Percentiles rank a stretch among this genome's conserved stretches.
Evolutionary conservation across 169 alveolate species (phyloP).

Genomic region (Plasmodium billcollinsi): DNA sequence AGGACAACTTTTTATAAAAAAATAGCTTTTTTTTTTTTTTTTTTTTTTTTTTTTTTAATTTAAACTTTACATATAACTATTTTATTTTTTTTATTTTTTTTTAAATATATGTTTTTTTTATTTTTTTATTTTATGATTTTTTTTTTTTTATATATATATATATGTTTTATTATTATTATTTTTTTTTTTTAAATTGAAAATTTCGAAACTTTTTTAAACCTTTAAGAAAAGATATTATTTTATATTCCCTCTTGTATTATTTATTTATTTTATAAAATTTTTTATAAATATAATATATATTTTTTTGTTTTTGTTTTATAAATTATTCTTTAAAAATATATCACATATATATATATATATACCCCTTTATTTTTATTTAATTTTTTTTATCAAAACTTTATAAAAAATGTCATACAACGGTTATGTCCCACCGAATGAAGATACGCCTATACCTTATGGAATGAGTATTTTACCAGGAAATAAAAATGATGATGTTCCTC

Average conservation of each 20-base stretch:
- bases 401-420: conserved; percentile 56
- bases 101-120: no score
- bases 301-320: not conserved
- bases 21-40: no score
- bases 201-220: no score
- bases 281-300: not conserved
- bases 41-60: no score
- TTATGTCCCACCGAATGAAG: conserved; percentile 52
- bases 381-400: conserved; percentile 11
- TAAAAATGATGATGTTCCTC: conserved; percentile 30
- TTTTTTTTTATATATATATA: no score
- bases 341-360: not conserved
- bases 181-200: no score
- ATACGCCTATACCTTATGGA: conserved; percentile 53
- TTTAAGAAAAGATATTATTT: no score
- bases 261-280: not conserved
- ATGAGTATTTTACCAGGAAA: conserved; percentile 59
- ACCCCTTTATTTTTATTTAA: not conserved
- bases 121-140: no score
- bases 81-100: no score
- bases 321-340: conserved; percentile 13
- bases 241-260: not conserved
- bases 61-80: no score
- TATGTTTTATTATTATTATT: no score
- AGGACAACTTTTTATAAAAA: no score